Evolutionary conservation across 2,329 filamentous ascomycete genomes (phyloP).

Genomic region (Incumbomyces delicatus): DNA sequence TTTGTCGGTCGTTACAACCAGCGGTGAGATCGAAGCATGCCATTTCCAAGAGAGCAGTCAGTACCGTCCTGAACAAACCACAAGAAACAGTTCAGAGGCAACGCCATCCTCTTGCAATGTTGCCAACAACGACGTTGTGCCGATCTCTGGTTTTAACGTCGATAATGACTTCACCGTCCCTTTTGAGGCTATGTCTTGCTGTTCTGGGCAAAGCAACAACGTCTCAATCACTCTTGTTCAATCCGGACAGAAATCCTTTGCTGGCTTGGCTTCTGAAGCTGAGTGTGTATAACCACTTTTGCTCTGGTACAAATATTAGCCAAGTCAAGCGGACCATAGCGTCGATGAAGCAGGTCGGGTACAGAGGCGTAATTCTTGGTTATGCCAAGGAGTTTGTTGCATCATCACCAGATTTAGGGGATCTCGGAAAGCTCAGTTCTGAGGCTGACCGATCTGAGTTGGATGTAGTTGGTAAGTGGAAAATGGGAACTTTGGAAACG

Average conservation of each 20-base stretch:
- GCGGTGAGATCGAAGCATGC: too few relatives aligned
- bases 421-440: conserved; percentile 24
- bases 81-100: too few relatives aligned
- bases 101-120: conserved; percentile 8
- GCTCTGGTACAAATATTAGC: conserved; percentile 40
- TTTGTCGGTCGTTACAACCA: too few relatives aligned
- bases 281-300: conserved; percentile 48
- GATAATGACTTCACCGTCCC: conserved; percentile 24
- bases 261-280: conserved; percentile 37
- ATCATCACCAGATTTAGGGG: conserved; percentile 32
- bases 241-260: conserved; percentile 40
- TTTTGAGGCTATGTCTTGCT: conserved; percentile 24
- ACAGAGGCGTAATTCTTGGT: conserved; percentile 43
- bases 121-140: conserved; percentile 21
- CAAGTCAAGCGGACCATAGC: conserved; percentile 40
- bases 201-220: conserved; percentile 31
- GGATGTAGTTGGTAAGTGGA: conserved; percentile 36
- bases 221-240: conserved; percentile 35
- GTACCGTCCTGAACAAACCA: too few relatives aligned
- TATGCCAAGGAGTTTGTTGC: conserved; percentile 43
- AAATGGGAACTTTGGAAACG: conserved; percentile 44
- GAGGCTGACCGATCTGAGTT: conserved; percentile 23
- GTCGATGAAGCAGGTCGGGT: conserved; percentile 41
- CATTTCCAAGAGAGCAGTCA: too few relatives aligned
- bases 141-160: conserved; percentile 24